A percentile compares a stretch with the other conserved stretches of the same genome.
Evolutionary conservation across 176 grass and related monocot genomes (phyloP).

Genomic region (Aegilops bicornis): DNA sequence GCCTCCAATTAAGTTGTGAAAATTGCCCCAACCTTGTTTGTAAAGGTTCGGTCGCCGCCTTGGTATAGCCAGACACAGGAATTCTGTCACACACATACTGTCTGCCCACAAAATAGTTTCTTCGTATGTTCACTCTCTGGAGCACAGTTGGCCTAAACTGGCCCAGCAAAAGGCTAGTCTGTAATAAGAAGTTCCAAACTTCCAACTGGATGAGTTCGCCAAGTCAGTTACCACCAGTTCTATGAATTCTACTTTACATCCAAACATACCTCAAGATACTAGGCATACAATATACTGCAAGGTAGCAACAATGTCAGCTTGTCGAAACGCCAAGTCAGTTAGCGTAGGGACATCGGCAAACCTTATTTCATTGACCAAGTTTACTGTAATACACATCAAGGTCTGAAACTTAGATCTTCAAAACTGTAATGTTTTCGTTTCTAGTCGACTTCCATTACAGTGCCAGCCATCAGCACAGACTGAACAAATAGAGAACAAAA

Average conservation of each 20-base stretch:
- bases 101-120: background rate
- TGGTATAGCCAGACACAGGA: background rate
- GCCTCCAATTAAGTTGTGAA: too few relatives aligned
- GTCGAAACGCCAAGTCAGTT: background rate
- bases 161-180: background rate
- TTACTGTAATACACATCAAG: background rate
- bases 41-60: too few relatives aligned
- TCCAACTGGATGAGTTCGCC: background rate
- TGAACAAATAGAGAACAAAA: constrained; percentile 1
- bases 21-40: too few relatives aligned
- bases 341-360: background rate
- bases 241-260: background rate
- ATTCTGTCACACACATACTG: background rate
- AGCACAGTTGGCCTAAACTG: background rate
- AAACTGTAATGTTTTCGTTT: background rate
- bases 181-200: background rate
- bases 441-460: background rate
- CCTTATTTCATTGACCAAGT: too few relatives aligned
- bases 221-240: constrained; percentile 3
- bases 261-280: background rate
- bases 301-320: background rate
- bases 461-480: background rate
- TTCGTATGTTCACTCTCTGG: background rate
- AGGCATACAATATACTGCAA: background rate
- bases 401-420: background rate